These are phyloP conservation scores for Populus tremula DNA, from an alignment of 345 rosid genomes.

Conservation along the genomic window DNA sequence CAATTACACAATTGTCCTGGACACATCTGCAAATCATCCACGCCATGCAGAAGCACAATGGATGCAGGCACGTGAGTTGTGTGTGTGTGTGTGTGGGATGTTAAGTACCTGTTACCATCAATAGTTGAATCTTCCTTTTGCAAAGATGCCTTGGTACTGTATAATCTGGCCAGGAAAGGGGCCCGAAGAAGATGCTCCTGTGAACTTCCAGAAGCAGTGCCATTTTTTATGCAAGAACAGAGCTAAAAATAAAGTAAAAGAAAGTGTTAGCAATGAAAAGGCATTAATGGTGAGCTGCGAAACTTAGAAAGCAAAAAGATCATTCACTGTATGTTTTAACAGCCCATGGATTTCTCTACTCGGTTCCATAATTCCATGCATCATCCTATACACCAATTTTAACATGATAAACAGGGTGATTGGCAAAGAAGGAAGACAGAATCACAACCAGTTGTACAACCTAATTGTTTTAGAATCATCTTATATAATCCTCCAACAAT, in stretches of 20 bases:
- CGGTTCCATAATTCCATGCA: not conserved
- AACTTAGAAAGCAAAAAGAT: not conserved
- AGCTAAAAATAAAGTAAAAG: constrained; percentile 33
- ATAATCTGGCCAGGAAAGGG: constrained; percentile 44
- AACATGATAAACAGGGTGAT: not conserved
- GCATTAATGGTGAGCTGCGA: not conserved
- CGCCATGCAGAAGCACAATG: not conserved
- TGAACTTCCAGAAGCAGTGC: constrained; percentile 31
- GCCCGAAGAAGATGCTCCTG: constrained; percentile 24
- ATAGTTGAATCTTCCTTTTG: constrained; percentile 41
- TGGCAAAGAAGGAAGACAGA: not conserved
- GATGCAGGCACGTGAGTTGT: not conserved
- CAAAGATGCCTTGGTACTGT: constrained; percentile 47
- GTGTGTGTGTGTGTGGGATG: not conserved
- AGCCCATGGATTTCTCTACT: not conserved
- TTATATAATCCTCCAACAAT: not conserved
- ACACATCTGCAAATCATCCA: not conserved
- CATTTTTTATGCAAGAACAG: constrained; percentile 40
- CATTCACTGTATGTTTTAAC: not conserved
- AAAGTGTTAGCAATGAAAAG: not conserved
- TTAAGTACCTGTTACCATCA: constrained; percentile 39
- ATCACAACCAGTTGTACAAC: not conserved
- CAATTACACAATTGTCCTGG: not conserved
- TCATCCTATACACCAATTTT: not conserved
- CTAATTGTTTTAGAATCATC: not conserved